Evolutionary conservation across 2,329 filamentous ascomycete species (phyloP).

Genomic region (Aspergillus sp.): DNA sequence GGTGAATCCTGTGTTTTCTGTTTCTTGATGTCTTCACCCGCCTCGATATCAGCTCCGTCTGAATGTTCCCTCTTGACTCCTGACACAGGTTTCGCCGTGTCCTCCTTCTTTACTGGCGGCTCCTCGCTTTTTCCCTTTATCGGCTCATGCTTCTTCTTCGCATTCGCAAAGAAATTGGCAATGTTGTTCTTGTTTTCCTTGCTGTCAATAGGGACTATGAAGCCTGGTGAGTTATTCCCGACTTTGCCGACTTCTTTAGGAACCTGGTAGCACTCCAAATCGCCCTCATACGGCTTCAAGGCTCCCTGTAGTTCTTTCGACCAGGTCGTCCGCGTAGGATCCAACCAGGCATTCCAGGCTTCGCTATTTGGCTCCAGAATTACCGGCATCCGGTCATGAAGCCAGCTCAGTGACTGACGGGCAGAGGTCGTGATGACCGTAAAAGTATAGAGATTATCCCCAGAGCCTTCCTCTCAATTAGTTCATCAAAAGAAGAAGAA

Average conservation of each 20-base stretch:
- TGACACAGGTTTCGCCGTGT: constrained; percentile 50
- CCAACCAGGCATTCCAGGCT: constrained; percentile 72
- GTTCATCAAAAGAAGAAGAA: neutral
- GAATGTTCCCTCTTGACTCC: constrained; percentile 51
- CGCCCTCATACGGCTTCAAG: constrained; percentile 75
- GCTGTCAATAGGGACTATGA: constrained; percentile 79
- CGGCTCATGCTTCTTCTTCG: constrained; percentile 31
- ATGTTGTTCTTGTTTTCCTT: constrained; percentile 91
- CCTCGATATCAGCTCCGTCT: constrained; percentile 23
- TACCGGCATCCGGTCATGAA: constrained; percentile 96
- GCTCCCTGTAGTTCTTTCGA: constrained; percentile 72
- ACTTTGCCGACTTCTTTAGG: constrained; percentile 90
- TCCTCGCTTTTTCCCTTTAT: constrained; percentile 22
- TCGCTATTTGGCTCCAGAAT: constrained; percentile 77
- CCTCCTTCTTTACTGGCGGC: constrained; percentile 44
- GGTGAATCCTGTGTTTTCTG: constrained; percentile 20
- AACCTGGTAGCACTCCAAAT: constrained; percentile 83
- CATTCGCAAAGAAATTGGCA: constrained; percentile 82
- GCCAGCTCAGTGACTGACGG: constrained; percentile 76
- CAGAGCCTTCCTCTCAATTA: constrained; percentile 49
- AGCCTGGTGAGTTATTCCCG: constrained; percentile 81
- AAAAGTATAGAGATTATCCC: constrained; percentile 79
- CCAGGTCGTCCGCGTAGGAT: constrained; percentile 72
- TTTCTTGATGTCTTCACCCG: constrained; percentile 24
- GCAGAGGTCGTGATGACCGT: constrained; percentile 90